Conservation (phyloP, 805 yeast species). For the Myxozyma neglecta region DNA sequence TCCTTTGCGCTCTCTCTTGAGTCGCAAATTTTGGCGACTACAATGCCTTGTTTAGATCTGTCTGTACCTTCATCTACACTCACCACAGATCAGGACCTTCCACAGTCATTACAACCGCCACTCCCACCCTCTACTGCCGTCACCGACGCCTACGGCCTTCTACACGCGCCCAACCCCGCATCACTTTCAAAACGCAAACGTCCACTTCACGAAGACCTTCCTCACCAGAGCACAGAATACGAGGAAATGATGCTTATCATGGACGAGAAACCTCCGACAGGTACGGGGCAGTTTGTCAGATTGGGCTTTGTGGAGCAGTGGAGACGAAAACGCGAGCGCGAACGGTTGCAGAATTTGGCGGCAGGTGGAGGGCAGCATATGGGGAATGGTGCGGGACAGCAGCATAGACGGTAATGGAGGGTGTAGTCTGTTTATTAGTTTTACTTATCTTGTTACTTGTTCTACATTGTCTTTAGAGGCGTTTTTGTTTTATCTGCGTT, state of each 20-base stretch:
- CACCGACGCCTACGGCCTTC: conserved; percentile 7
- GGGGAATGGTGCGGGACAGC: conserved; percentile 2
- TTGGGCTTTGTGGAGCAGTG: conserved; percentile 85
- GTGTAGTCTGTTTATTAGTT: neutral
- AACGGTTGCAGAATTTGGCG: conserved; percentile 12
- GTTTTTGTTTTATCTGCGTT: neutral
- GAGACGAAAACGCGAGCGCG: conserved; percentile 62
- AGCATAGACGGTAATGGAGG: neutral
- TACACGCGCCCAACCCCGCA: conserved; percentile 34
- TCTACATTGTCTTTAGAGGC: neutral
- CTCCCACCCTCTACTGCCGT: neutral
- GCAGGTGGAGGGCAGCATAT: conserved; percentile 1
- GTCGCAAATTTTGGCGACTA: conserved; percentile 76
- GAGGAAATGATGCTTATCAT: conserved; percentile 84
- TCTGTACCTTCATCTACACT: conserved; percentile 46
- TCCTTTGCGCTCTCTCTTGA: conserved; percentile 77
- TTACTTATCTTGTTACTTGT: neutral
- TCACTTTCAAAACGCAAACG: conserved; percentile 37
- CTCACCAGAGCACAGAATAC: conserved; percentile 73
- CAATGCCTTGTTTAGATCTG: conserved; percentile 74
- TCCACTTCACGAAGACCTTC: conserved; percentile 63
- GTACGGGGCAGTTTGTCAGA: conserved; percentile 72
- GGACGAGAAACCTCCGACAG: conserved; percentile 50
- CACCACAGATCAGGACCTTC: neutral
- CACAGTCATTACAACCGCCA: conserved; percentile 1